Evolutionary conservation across 2,329 filamentous ascomycete species (phyloP), one percentile per base, ranked within the genome.

Genomic region (Neonectria hederae): DNA sequence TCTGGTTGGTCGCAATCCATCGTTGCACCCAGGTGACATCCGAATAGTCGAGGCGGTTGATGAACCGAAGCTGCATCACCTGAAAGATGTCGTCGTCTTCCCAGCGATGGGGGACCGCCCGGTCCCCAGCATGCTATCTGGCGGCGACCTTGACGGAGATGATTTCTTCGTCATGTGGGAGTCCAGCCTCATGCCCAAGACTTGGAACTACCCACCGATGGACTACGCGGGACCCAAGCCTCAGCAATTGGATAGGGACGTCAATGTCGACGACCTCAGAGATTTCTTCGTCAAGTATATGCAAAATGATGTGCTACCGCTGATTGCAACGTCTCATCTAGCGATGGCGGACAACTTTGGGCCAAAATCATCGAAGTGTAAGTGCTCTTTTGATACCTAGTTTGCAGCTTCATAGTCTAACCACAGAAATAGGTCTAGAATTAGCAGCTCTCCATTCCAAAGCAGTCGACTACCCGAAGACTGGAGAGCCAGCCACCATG

Each of bases 91-190:
- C 0, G 90, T 98, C 1, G 94, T 98, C 0, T 90, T 99, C 53
- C 93, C 96, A 0, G 88, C 92, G 38, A 90, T 83, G 0, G 95
- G 95, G 0, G 93, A 97, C 74, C 85, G 91, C 17, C 93, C 97
- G 67, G 81, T 99, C 22, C 89, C 94, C 1, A 94, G 92, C 73
- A 98, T 98, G 95, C 94, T 96, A 68, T 97, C 96, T 4, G 96
- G 96, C 2, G 96, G 96, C 0, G 96, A 99, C 74, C 85, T 99
- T 0, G 96, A 99, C 74, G 96, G 96, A 0, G 96, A 99, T 72
- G 96, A 99, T 75, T 99, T 94, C 76, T 90, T 98, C 59, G 89
- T 98, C 5, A 91, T 97, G 49, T 99, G 96, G 95, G 94, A 99
- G 69, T 76, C 84, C 22, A 85, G 87, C 14, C 81, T 99, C 7